Base-by-base conservation (phyloP, 345 rosid genomes). In the Aquilaria yunnanensis region DNA sequence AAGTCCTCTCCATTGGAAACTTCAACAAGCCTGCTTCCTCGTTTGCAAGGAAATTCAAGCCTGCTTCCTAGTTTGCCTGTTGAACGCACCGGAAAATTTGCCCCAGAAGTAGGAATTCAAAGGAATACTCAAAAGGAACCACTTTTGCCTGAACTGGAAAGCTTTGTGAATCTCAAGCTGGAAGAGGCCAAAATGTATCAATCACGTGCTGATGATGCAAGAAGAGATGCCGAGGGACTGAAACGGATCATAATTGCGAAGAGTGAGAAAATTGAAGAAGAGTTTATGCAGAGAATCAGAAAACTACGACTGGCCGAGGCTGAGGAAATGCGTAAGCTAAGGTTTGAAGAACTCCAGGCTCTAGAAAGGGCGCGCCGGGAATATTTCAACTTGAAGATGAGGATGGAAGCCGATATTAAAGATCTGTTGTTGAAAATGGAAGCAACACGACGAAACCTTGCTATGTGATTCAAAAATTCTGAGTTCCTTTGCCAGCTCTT, bases 181-280 rank as follows among this genome's bases (percentile, higher is more conserved):
- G 98, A 89, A 50, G 98, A 90, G 74, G 92, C 94, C 10, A 80
- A 78, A 63, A 93, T 93, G 98, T 93, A 88, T 65, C 97, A 93
- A 71, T 72, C 81, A 9, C 88, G 87, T 51, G 92, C 96, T 11
- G 96, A 93, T 72, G 97, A 88, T 30, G 98, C 98, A 33, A 80
- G 92, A 75, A 88, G 84, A 75, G 92, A 88, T 32, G 89, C 96
- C 0, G 98, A 93, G 70, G 89, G 92, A 57, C 75, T 93, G 81
- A 93, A 78, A 70, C 87, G 86, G 59, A 88, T 90, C 52, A 90
- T 87, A 2, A 61, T 76, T 32, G 83, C 87, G 1, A 93, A 93
- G 81, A 85, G 71, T 47, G 97, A 85, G 59, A 85, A 80, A 76
- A 74, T 86, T 54, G 96, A 90, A 59, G 96, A 86, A 71, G 96